A percentile compares a stretch with the other conserved stretches of the same genome.
phyloP scores from a whole-genome alignment of 2,329 filamentous ascomycete species.

The Xylariaceae sp. region DNA sequence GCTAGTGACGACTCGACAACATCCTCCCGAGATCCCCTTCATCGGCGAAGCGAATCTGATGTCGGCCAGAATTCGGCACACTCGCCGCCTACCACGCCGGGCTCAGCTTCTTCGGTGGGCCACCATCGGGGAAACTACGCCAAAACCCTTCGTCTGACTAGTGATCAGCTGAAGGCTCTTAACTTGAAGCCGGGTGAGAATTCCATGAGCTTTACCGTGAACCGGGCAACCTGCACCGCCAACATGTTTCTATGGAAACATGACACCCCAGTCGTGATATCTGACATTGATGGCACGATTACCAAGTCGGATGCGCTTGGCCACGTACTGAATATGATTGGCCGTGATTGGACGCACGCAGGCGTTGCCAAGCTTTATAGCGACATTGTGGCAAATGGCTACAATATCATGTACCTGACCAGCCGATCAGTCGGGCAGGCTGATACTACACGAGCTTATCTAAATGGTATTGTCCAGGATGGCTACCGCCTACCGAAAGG shows the following conservation, averaged over 20 bases:
- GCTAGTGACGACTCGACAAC: conserved; percentile 76
- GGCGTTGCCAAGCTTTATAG: conserved; percentile 97
- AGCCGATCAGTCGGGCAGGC: conserved; percentile 90
- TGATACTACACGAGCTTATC: conserved; percentile 82
- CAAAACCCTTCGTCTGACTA: conserved; percentile 91
- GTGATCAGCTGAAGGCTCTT: conserved; percentile 86
- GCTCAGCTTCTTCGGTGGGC: conserved; percentile 53
- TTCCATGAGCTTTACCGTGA: conserved; percentile 92
- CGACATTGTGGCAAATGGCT: conserved; percentile 91
- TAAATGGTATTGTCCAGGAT: conserved; percentile 85
- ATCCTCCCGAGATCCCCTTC: conserved; percentile 44
- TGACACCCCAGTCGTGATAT: conserved; percentile 91
- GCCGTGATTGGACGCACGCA: conserved; percentile 94
- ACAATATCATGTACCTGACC: conserved; percentile 98
- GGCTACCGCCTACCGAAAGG: conserved; percentile 81
- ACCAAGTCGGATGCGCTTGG: conserved; percentile 95
- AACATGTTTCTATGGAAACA: conserved; percentile 93
- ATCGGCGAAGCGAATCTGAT: conserved; percentile 65
- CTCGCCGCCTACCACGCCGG: conserved; percentile 68
- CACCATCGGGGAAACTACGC: conserved; percentile 85
- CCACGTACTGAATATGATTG: conserved; percentile 93
- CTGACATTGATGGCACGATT: conserved; percentile 97
- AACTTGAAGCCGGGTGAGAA: conserved; percentile 83
- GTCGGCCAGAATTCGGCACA: conserved; percentile 50
- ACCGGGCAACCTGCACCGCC: conserved; percentile 85